Percentiles rank a stretch among this genome's conserved stretches.
Conservation (phyloP, 2,329 filamentous ascomycete genomes). For the Penicillium italicum region DNA sequence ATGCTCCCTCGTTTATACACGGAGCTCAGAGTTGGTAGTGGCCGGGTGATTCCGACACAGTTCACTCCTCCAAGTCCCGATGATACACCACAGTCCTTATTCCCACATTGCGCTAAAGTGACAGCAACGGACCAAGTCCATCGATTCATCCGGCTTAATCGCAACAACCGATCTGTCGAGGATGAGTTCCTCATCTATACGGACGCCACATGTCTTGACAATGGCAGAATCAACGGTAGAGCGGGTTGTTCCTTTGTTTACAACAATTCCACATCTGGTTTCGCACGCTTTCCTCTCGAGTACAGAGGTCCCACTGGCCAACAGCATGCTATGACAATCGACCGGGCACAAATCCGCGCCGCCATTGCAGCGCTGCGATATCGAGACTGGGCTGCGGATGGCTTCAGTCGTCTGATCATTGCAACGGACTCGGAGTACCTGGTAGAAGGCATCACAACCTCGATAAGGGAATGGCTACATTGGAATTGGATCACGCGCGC, state of each 20-base stretch:
- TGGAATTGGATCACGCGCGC: background rate
- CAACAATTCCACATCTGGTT: background rate
- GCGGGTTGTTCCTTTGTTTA: background rate
- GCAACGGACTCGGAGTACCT: slow-evolving; percentile 56
- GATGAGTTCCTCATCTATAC: background rate
- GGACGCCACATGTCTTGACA: background rate
- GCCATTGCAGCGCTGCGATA: slow-evolving; percentile 50
- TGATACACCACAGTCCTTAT: background rate
- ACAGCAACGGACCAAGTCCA: background rate
- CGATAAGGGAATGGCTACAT: slow-evolving; percentile 44
- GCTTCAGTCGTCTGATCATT: slow-evolving; percentile 46
- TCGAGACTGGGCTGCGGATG: slow-evolving; percentile 44
- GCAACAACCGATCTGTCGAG: background rate
- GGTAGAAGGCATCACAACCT: slow-evolving; percentile 46
- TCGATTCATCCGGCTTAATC: background rate
- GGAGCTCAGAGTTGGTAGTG: background rate
- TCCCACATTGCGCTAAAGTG: background rate
- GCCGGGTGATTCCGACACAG: background rate
- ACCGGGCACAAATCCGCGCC: slow-evolving; percentile 56
- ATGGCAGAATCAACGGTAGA: background rate
- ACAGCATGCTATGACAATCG: slow-evolving; percentile 43
- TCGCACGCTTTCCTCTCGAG: background rate
- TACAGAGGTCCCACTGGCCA: background rate
- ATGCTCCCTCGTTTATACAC: background rate
- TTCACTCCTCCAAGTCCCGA: background rate